A percentile compares a stretch with the other conserved stretches of the same genome.
phyloP scores from a whole-genome alignment of 305 asterid genomes.

The Coffea humblotiana region DNA sequence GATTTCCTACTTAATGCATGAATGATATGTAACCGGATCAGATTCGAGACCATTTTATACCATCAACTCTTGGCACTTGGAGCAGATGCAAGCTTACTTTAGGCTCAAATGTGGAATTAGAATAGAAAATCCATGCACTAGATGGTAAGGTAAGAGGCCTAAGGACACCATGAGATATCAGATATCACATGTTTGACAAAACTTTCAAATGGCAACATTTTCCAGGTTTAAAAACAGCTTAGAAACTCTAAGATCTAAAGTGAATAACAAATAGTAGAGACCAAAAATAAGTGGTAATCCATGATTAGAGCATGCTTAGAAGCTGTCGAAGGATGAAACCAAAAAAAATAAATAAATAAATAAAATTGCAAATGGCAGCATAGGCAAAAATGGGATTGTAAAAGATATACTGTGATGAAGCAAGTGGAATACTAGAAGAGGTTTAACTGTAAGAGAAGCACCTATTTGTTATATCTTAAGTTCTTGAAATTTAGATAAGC shows the following conservation, averaged over 20 bases:
- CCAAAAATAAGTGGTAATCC: neutral
- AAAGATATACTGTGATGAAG: neutral
- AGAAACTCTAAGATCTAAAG: neutral
- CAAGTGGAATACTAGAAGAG: neutral
- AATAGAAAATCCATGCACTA: neutral
- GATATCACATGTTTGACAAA: neutral
- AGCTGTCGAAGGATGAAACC: neutral
- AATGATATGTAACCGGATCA: neutral
- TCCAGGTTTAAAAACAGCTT: neutral
- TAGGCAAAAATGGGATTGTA: neutral
- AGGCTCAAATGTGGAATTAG: neutral
- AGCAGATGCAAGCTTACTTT: neutral
- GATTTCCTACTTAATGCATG: neutral
- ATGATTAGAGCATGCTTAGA: neutral
- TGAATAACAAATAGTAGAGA: neutral
- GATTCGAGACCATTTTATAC: neutral
- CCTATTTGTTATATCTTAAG: neutral
- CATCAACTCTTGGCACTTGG: neutral
- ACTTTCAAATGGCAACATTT: neutral
- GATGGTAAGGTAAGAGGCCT: neutral
- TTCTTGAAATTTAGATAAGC: neutral
- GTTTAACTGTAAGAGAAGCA: neutral
- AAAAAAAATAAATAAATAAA: neutral
- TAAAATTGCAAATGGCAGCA: neutral
- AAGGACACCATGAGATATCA: neutral